Conservation (phyloP, 2,329 filamentous ascomycete species). For the Calonectria henricotiae region DNA sequence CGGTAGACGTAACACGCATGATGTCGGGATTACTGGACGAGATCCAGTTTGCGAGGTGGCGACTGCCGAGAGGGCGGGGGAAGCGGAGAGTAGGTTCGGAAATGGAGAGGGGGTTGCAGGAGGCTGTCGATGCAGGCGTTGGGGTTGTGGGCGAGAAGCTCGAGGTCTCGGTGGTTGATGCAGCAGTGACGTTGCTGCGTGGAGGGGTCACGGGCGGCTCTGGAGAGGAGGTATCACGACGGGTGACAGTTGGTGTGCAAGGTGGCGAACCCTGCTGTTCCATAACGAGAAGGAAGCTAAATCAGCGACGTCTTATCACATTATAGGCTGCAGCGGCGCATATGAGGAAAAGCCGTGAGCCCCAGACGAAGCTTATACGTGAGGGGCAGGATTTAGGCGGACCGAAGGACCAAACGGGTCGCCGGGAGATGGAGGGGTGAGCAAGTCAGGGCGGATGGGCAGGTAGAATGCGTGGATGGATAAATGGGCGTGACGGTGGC, state of each 20-base stretch:
- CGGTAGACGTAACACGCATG: constrained; percentile 65
- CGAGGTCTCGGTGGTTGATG: constrained; percentile 28
- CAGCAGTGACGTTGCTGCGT: constrained; percentile 42
- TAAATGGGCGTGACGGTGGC: constrained; percentile 39
- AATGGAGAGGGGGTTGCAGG: constrained; percentile 53
- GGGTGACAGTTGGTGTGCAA: constrained; percentile 52
- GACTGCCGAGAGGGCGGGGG: constrained; percentile 71
- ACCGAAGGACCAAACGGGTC: constrained; percentile 51
- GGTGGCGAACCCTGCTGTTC: constrained; percentile 63
- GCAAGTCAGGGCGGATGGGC: constrained; percentile 28
- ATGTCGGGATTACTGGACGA: constrained; percentile 73
- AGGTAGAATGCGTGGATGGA: constrained; percentile 39
- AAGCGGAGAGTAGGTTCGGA: constrained; percentile 71
- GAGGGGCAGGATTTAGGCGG: constrained; percentile 48
- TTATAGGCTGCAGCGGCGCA: constrained; percentile 48
- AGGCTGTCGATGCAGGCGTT: constrained; percentile 36
- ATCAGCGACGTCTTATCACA: constrained; percentile 52
- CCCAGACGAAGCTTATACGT: constrained; percentile 47
- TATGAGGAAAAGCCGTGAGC: constrained; percentile 46
- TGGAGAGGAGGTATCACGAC: constrained; percentile 52
- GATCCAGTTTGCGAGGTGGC: constrained; percentile 73
- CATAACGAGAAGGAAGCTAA: constrained; percentile 65
- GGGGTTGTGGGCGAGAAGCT: constrained; percentile 41
- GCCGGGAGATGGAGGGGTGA: constrained; percentile 49
- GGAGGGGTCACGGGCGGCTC: constrained; percentile 45